Evolutionary conservation across 495 filamentous ascomycete genomes (phyloP), one percentile per base, ranked within the genome.

Genomic region (Talaromyces adpressus): DNA sequence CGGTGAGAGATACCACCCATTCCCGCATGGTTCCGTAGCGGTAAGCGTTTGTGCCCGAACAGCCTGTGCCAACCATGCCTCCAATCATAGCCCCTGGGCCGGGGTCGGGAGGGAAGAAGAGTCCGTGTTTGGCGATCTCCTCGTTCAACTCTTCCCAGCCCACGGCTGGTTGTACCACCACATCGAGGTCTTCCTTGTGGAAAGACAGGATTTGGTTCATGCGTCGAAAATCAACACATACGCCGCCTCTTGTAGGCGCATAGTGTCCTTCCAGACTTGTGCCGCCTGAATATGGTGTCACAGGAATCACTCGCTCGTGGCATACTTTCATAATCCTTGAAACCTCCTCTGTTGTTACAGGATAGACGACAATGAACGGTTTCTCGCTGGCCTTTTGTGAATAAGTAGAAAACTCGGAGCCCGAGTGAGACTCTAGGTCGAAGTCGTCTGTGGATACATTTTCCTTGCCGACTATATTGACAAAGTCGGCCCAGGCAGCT

Each of bases 401-500:
- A 70, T 98, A 91, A 1, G 91, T 90, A 52, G 90, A 93, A 92
- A 92, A 98, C 34, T 93, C 90, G 9, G 90, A 93, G 8, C 88
- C 89, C 1, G 93, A 81, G 72, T 97, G 94, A 11, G 80, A 77
- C 9, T 82, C 74, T 45, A 93, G 73, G 63, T 96, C 90, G 11
- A 75, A 78, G 7, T 80, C 78, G 47, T 83, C 65, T 0, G 93
- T 96, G 52, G 89, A 92, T 39, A 98, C 89, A 73, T 97, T 87
- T 30, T 92, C 89, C 63, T 84, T 79, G 58, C 95, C 94, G 8
- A 98, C 82, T 20, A 98, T 89, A 29, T 84, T 82, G 47, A 87
- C 86, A 69, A 98, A 93, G 72, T 98, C 94, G 5, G 88, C 79
- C 94, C 95, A 98, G 3, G 93, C 91, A 8, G 95, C 91, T 77